phyloP scores from a whole-genome alignment of 306 rosid species.

The Erythrophleum fordii region DNA sequence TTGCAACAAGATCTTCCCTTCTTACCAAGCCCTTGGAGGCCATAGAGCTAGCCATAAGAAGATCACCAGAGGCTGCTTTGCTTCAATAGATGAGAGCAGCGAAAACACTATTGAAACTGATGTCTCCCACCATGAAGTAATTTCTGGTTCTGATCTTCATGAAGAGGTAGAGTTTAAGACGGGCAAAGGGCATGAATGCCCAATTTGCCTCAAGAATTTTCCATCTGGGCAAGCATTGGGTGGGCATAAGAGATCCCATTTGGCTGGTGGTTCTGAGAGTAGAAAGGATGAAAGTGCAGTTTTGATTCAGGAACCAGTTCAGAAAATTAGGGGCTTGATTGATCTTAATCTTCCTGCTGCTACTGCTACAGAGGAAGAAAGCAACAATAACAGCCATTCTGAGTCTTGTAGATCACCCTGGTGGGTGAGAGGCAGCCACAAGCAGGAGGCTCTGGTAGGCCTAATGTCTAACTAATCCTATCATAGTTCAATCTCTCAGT shows the following conservation, averaged over 20 bases:
- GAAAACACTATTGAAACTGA: conserved; percentile 57
- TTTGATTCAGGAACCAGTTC: conserved; percentile 9
- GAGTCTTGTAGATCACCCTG: conserved; percentile 51
- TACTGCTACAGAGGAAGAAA: conserved; percentile 61
- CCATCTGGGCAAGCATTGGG: conserved; percentile 90
- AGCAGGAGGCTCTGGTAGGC: conserved; percentile 51
- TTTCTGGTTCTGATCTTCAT: conserved; percentile 28
- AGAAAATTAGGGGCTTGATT: conserved; percentile 68
- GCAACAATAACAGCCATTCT: conserved; percentile 42
- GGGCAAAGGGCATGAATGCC: conserved; percentile 62
- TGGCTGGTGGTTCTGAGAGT: conserved; percentile 47
- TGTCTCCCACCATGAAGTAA: conserved; percentile 30
- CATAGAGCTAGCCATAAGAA: conserved; percentile 75
- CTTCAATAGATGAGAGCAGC: conserved; percentile 47
- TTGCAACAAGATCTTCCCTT: conserved; percentile 58
- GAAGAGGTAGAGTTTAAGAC: conserved; percentile 32
- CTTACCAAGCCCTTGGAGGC: conserved; percentile 84
- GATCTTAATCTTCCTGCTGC: conserved; percentile 92
- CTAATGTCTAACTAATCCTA: conserved; percentile 46
- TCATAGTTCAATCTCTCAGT: background rate
- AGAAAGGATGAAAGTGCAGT: conserved; percentile 39
- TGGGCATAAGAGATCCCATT: conserved; percentile 88
- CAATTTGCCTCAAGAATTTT: conserved; percentile 70
- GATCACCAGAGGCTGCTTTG: conserved; percentile 49
- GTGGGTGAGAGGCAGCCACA: conserved; percentile 61